Evolutionary conservation across 2,329 filamentous ascomycete genomes (phyloP).

Genomic region (Ascochyta viciae-villosae): DNA sequence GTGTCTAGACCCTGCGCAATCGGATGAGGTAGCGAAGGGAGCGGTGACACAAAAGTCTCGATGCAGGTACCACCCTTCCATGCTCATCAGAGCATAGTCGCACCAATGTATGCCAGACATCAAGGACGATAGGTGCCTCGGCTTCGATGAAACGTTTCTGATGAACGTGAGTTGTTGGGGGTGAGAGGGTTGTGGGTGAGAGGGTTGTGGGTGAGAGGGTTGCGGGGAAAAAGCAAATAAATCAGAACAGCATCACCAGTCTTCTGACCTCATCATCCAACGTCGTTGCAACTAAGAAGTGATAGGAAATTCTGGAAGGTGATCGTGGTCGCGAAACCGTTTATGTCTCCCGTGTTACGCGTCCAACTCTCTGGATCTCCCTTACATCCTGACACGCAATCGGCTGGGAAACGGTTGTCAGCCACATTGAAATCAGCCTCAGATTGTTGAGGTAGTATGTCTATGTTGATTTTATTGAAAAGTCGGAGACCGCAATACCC

Average conservation of each 20-base stretch:
- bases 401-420: not conserved
- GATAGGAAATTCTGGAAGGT: not conserved
- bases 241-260: not conserved
- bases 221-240: not conserved
- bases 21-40: conserved; percentile 7
- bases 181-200: too few species aligned
- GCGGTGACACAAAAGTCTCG: conserved; percentile 6
- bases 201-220: not conserved
- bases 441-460: not conserved
- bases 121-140: not conserved
- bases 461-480: conserved; percentile 9
- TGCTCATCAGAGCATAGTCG: conserved; percentile 2
- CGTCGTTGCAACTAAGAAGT: not conserved
- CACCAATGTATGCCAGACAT: conserved; percentile 14
- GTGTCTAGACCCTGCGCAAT: conserved; percentile 12
- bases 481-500: not conserved
- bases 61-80: conserved; percentile 13
- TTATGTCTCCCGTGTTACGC: not conserved
- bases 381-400: conserved; percentile 11
- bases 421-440: not conserved
- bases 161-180: not conserved
- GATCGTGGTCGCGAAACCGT: conserved; percentile 1
- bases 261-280: not conserved
- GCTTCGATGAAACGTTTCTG: not conserved
- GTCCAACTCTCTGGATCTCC: not conserved